A percentile compares a stretch with the other conserved stretches of the same genome.
These are phyloP conservation scores for Cercospora zeina DNA, from an alignment of 2,329 filamentous ascomycete species.

Conservation along the genomic window DNA sequence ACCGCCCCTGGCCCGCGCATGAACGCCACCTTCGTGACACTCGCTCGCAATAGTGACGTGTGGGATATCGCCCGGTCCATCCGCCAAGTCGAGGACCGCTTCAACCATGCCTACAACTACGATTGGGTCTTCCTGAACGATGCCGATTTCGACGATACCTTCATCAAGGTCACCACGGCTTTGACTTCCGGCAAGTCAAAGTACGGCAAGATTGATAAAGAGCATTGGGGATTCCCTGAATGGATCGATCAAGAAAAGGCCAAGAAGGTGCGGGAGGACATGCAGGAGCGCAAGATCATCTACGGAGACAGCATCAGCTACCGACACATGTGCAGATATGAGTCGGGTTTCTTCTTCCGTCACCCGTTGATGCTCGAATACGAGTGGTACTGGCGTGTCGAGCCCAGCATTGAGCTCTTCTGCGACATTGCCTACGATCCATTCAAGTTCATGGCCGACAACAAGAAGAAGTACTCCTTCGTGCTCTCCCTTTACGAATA, in stretches of 20 bases:
- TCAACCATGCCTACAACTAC: constrained; percentile 95
- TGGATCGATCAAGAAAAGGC: constrained; percentile 97
- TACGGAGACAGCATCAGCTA: constrained; percentile 97
- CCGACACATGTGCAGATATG: constrained; percentile 98
- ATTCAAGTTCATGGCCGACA: constrained; percentile 93
- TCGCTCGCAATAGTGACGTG: constrained; percentile 87
- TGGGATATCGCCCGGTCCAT: constrained; percentile 98
- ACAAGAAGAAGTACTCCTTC: constrained; percentile 98
- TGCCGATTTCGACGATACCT: constrained; percentile 85
- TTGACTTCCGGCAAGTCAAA: constrained; percentile 90
- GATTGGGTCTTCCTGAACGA: constrained; percentile 99
- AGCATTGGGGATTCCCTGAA: constrained; percentile 96
- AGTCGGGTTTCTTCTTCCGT: constrained; percentile 98
- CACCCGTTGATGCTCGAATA: constrained; percentile 92
- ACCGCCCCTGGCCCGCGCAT: constrained; percentile 69
- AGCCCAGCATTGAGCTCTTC: constrained; percentile 93
- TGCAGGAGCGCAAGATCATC: constrained; percentile 93
- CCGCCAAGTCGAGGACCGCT: constrained; percentile 93
- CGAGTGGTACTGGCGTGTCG: constrained; percentile 99
- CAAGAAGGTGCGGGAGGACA: constrained; percentile 85
- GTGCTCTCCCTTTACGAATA: constrained; percentile 96
- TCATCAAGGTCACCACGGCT: constrained; percentile 86
- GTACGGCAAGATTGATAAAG: constrained; percentile 83
- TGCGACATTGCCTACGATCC: constrained; percentile 95
- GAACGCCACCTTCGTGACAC: constrained; percentile 96